Evolutionary conservation across 768 basidiomycete species (phyloP).

Genomic region (Chiua virens): DNA sequence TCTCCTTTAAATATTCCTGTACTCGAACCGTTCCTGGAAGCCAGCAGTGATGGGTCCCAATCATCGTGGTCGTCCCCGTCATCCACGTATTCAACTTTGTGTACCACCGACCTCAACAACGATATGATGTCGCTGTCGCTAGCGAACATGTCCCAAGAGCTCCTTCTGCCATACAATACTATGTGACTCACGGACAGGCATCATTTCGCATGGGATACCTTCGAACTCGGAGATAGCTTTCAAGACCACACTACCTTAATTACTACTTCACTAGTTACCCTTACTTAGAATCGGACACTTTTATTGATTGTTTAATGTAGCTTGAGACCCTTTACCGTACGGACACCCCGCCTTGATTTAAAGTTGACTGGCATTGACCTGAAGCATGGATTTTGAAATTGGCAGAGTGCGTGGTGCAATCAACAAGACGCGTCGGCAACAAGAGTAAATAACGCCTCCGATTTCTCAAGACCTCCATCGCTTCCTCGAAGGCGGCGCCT

Average conservation of each 20-base stretch:
- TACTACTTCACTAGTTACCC: not conserved
- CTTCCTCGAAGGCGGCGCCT: slow-evolving; percentile 3
- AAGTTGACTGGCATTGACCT: too few species aligned
- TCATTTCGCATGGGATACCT: not conserved
- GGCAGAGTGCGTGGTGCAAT: not conserved
- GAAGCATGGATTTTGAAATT: too few species aligned
- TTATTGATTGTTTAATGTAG: too few species aligned
- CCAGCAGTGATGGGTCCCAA: slow-evolving; percentile 12
- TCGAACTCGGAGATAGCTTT: too few species aligned
- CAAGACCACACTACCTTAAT: slow-evolving; percentile 4
- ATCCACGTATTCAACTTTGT: slow-evolving; percentile 23
- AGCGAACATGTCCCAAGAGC: slow-evolving; percentile 7
- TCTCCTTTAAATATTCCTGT: slow-evolving; percentile 10
- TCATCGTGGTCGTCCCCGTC: slow-evolving; percentile 25
- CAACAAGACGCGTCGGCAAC: slow-evolving; percentile 23
- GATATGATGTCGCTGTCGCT: slow-evolving; percentile 8
- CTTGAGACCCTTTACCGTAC: too few species aligned
- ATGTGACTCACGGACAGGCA: slow-evolving; percentile 14
- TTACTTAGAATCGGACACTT: not conserved
- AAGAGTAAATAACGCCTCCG: slow-evolving; percentile 25
- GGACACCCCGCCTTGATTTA: too few species aligned
- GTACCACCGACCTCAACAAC: slow-evolving; percentile 7
- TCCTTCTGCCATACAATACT: slow-evolving; percentile 10
- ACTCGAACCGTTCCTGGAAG: slow-evolving; percentile 16
- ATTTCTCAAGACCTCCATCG: slow-evolving; percentile 8